Base-by-base conservation (phyloP, 208 protist species). In the Leishmania martiniquensis region DNA sequence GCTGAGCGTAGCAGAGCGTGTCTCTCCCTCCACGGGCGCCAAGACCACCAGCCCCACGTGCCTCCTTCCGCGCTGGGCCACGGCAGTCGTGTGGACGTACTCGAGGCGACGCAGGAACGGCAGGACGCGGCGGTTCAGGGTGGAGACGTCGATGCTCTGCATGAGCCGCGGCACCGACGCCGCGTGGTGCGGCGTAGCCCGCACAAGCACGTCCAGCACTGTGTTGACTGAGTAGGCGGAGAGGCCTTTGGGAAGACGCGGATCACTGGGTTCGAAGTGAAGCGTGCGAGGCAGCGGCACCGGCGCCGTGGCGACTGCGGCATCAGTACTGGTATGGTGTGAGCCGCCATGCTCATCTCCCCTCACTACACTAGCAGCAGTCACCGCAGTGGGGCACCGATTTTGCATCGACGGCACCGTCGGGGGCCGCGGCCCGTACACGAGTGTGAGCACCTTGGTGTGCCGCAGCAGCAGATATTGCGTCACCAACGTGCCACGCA, bases 31-130 rank as follows among this genome's bases (percentile, higher is more conserved):
- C 2, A 72, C 77, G 42, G 77, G 67, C 20, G 77, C 59, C 54
- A 95, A 79, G 2, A 80, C 81, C 29, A 97, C 86, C 68, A 97
- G 84, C 59, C 92, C 94, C 39, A 95, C 65, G 34, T 92, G 91
- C 60, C 66, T 59, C 34, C 63, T 74, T 10, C 83, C 79, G 5
- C 78, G 73, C 42, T 77, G 66, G 1, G 79, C 85, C 34, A 89
- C 57, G 15, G 90, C 91, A 10, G 89, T 95, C 4, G 91, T 95
- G 66, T 77, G 72, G 20, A 95, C 62, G 39, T 71, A 74, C 2
- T 81, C 71, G 17, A 76, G 70, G n/a, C 68, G 59, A 17, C 86
- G 87, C 39, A 97, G 83, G 29, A 90, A 85, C 0, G 91, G 92
- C 49, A 97, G 57, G 25, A 95, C 60, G 29, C 91, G 88, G 7